These are phyloP conservation scores for Cerioporus squamosus DNA, from an alignment of 1,284 basidiomycete genomes.

Conservation along the genomic window DNA sequence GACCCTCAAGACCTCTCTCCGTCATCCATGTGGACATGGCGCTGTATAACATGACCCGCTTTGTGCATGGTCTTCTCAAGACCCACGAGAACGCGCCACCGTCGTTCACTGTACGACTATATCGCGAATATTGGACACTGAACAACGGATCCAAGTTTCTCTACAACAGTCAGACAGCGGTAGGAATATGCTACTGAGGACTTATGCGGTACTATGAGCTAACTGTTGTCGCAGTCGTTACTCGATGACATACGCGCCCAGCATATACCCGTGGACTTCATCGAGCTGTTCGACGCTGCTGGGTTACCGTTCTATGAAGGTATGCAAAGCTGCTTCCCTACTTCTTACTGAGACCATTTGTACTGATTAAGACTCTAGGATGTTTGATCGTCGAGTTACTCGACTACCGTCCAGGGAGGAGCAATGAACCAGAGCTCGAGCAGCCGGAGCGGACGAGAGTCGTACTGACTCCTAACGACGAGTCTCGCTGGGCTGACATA, in stretches of 20 bases:
- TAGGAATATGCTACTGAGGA: conserved; percentile 37
- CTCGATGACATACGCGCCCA: conserved; percentile 80
- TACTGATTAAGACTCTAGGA: conserved; percentile 44
- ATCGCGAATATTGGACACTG: conserved; percentile 77
- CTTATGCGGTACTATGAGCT: conserved; percentile 6
- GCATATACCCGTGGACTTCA: conserved; percentile 80
- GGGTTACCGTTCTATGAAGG: conserved; percentile 81
- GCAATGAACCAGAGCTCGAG: conserved; percentile 55
- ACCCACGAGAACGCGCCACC: conserved; percentile 58
- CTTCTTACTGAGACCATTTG: background rate
- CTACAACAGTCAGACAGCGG: conserved; percentile 78
- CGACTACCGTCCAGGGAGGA: conserved; percentile 66
- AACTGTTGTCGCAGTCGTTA: conserved; percentile 52
- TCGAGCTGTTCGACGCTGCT: conserved; percentile 73
- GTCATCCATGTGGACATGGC: conserved; percentile 44
- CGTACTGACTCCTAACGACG: conserved; percentile 73
- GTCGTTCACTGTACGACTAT: conserved; percentile 76
- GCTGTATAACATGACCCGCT: conserved; percentile 73
- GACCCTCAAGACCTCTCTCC: background rate
- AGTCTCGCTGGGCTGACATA: conserved; percentile 78
- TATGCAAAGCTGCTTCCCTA: conserved; percentile 26
- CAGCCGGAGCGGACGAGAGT: conserved; percentile 67
- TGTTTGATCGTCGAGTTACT: conserved; percentile 81
- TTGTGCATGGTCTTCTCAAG: conserved; percentile 59
- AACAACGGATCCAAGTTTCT: conserved; percentile 79